Percentiles rank a stretch among this genome's conserved stretches.
Evolutionary conservation across 768 basidiomycete species (phyloP).

Genomic region (Naganishia onofrii): DNA sequence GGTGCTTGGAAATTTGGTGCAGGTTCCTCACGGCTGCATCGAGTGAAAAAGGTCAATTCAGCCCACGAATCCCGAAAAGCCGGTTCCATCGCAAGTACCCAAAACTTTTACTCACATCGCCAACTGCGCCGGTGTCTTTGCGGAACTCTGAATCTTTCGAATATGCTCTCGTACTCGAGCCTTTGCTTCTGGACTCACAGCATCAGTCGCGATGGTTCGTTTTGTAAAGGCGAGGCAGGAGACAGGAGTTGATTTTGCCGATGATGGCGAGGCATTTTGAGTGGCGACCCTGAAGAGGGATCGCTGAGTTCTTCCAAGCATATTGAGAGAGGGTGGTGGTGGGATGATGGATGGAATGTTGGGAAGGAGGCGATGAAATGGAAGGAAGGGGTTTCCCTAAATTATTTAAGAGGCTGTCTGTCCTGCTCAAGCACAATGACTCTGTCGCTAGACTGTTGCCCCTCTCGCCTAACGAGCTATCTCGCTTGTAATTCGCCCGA

Average conservation of each 20-base stretch:
- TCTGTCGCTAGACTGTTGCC: no score
- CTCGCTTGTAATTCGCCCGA: no score
- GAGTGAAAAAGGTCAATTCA: neutral
- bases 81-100: neutral
- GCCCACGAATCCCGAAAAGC: neutral
- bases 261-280: slow-evolving; percentile 7
- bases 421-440: no score
- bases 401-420: no score
- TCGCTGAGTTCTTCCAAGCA: slow-evolving; percentile 23
- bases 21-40: slow-evolving; percentile 62
- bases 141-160: slow-evolving; percentile 69
- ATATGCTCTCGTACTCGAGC: slow-evolving; percentile 74
- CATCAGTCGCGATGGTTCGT: slow-evolving; percentile 20
- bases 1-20: slow-evolving; percentile 56
- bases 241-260: neutral
- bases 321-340: neutral
- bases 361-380: neutral
- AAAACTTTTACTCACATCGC: slow-evolving; percentile 58
- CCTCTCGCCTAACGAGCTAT: no score
- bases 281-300: neutral
- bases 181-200: slow-evolving; percentile 64
- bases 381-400: no score
- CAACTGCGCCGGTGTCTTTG: slow-evolving; percentile 65
- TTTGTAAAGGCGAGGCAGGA: slow-evolving; percentile 19
- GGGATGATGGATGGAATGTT: neutral